Percentiles rank a stretch among this genome's conserved stretches.
phyloP scores from a whole-genome alignment of 495 filamentous ascomycete species.

The Aspergillus funiculosus region DNA sequence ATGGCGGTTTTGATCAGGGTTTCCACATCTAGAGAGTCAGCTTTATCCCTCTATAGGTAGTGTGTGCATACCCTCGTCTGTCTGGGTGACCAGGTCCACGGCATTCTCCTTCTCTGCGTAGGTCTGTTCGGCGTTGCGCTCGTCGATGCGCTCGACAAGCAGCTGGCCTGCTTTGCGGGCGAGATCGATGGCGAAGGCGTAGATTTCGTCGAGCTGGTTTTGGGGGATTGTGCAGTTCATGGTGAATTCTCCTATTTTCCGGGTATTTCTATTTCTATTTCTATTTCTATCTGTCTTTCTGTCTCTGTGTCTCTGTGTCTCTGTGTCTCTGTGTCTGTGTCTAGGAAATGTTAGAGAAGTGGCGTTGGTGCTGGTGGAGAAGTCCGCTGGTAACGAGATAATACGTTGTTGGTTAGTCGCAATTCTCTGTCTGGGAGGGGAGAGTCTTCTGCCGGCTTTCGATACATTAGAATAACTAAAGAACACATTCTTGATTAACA shows the following conservation, averaged over 20 bases:
- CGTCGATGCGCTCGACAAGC: constrained; percentile 47
- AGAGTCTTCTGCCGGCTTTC: too few species aligned
- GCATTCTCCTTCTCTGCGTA: constrained; percentile 57
- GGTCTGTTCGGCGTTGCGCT: constrained; percentile 31
- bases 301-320: too few species aligned
- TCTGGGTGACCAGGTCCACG: constrained; percentile 67
- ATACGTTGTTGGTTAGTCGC: too few species aligned
- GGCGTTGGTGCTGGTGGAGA: too few species aligned
- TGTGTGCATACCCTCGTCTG: constrained; percentile 52
- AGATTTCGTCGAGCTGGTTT: constrained; percentile 53
- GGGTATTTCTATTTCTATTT: too few species aligned
- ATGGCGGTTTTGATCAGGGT: constrained; percentile 55
- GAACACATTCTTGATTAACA: too few species aligned
- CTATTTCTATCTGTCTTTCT: too few species aligned
- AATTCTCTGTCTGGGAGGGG: too few species aligned
- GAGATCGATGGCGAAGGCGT: constrained; percentile 58
- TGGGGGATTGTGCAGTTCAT: constrained; percentile 22
- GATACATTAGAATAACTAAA: too few species aligned
- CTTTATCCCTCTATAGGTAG: not conserved
- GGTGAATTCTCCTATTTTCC: not conserved
- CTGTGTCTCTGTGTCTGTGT: too few species aligned
- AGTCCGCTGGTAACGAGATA: too few species aligned
- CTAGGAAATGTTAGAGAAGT: too few species aligned
- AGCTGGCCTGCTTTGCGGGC: constrained; percentile 58
- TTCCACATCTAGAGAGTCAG: constrained; percentile 58